Base-by-base conservation (phyloP, 768 basidiomycete genomes). In the Daedalea quercina region DNA sequence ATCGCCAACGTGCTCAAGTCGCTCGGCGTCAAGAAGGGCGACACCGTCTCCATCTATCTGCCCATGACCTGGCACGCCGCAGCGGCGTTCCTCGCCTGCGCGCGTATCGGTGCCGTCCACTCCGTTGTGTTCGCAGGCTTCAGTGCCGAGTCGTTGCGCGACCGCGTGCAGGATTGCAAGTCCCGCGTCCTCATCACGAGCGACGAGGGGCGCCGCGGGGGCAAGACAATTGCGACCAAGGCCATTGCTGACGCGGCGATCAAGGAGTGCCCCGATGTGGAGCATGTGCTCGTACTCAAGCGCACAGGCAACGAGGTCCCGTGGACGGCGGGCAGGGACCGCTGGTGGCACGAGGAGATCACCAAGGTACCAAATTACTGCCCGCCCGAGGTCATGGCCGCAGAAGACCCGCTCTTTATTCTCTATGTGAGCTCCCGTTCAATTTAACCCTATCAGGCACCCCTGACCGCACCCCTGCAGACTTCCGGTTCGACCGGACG, bases 91-190 rank as follows among this genome's bases (percentile, higher is more conserved):
- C 86, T 99, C 53, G 95, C 95, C 6, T 98, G 95, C 67, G 94
- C 95, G 3, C 87, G 95, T 58, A 90, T 99, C 60, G 95, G 95
- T 22, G 95, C 95, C 22, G 76, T 98, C 44, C 95, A 99, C 73
- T 94, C 93, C 8, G 95, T 96, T 64, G 86, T 99, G 53, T 99
- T 99, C 58, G 95, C 95, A 44, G 95, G 95, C 6, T 99, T 99
- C 76, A 90, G 87, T 8, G 84, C 94, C 9, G 95, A 99, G 71
- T 86, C 89, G 2, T 84, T 99, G 44, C 83, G 95, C 35, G 95
- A 98, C 70, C 85, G 95, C 49, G 79, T 94, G 19, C 79, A 83
- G 43, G 95, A 99, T 68, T 96, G 95, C 71, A 78, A 79, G 61
- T 89, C 82, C 31, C 81, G 85, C 43, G 90, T 99, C n/a, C 73